Evolutionary conservation across 2,329 filamentous ascomycete genomes (phyloP), one percentile per base, ranked within the genome.

Genomic region (Talaromyces albobiverticillius): DNA sequence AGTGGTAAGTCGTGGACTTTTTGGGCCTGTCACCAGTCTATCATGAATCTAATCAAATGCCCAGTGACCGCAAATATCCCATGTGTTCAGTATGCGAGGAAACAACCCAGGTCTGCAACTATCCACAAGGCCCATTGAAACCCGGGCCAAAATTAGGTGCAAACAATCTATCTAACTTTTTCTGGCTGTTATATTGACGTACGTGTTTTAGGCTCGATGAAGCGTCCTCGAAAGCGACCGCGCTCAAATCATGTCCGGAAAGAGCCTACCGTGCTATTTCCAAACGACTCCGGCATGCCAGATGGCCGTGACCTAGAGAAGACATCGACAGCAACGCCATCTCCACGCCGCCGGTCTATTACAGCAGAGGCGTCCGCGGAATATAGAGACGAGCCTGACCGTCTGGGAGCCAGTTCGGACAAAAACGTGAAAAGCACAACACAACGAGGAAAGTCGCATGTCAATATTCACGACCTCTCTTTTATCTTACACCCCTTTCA

Each of bases 71-170:
- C 3, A 22, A 22, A 11, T 43, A 23, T 9, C 41, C 41, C n/a
- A 3, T 14, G n/a, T 62, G 60, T 31, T 31, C 53, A 5, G 60
- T 63, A 46, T 69, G 66, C 55, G 47, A 52, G 16, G 60, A 64
- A 42, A 53, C 60, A 18, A 46, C 45, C 4, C 53, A 58, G 32
- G 29, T 25, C 14, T 68, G 65, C 55, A 56, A 59, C 25, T 68
- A 68, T 51, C 65, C 65, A 4, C 51, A 57, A 5, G 59, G 59
- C 7, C 54, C 64, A 3, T 46, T 58, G 46, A 67, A 65, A 49
- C 65, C 65, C 2, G 65, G 65, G 1, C 65, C 65, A n/a, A 68
- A 68, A 54, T 60, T 61, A 23, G 68, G 68, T 59, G 47, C 48
- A 9, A 11, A 34, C 13, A 14, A 34, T 34, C 13, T 11, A 4